phyloP scores from a whole-genome alignment of 495 filamentous ascomycete genomes.

The Astrothelium macrocarpum region DNA sequence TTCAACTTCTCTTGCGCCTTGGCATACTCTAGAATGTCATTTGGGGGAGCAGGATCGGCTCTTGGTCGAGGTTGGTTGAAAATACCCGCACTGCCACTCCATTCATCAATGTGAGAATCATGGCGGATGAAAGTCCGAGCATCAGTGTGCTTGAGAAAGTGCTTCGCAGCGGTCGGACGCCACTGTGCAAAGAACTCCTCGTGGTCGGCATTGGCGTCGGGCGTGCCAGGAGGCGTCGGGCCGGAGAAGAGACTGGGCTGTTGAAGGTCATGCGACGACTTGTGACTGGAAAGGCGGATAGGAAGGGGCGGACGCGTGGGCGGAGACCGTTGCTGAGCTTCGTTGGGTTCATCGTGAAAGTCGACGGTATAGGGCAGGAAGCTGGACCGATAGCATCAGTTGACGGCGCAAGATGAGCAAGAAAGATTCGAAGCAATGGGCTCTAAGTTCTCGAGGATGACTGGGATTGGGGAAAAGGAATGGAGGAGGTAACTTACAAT shows the following conservation, averaged over 20 bases:
- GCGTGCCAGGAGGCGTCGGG: constrained; percentile 47
- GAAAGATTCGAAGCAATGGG: neutral
- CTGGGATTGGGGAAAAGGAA: neutral
- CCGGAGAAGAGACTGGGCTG: constrained; percentile 18
- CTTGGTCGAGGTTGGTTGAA: constrained; percentile 68
- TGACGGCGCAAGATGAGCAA: constrained; percentile 1
- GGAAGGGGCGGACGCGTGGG: constrained; percentile 14
- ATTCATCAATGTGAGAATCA: constrained; percentile 58
- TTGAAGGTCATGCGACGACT: constrained; percentile 8
- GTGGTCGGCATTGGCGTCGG: constrained; percentile 52
- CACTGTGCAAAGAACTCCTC: constrained; percentile 49
- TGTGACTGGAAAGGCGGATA: constrained; percentile 11
- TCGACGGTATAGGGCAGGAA: constrained; percentile 86
- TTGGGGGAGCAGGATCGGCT: constrained; percentile 56
- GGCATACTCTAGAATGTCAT: constrained; percentile 59
- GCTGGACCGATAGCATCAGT: constrained; percentile 35
- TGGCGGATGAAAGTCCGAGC: constrained; percentile 37
- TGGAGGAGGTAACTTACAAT: constrained; percentile 20
- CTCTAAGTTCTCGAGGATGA: too few species aligned
- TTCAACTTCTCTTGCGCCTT: constrained; percentile 35
- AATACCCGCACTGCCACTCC: constrained; percentile 47
- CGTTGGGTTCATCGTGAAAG: constrained; percentile 42
- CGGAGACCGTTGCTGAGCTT: constrained; percentile 29
- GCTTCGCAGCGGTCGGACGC: constrained; percentile 30
- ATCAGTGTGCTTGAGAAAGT: constrained; percentile 36